These are phyloP conservation scores for Alternaria brassicicola DNA, from an alignment of 2,329 filamentous ascomycete species.

Conservation along the genomic window DNA sequence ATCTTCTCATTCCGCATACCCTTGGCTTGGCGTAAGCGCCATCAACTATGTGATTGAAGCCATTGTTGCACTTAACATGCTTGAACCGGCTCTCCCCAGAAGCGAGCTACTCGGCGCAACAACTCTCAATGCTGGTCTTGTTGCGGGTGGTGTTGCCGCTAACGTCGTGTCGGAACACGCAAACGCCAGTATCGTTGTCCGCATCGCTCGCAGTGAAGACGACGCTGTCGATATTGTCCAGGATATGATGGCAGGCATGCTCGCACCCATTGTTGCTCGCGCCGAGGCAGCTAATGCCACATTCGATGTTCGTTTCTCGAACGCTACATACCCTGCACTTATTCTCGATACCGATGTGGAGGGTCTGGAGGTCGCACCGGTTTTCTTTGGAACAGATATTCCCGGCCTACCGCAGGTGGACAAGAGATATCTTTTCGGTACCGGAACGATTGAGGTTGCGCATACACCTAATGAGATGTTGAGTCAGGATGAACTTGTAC, in stretches of 20 bases:
- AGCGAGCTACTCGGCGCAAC: constrained; percentile 54
- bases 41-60: constrained; percentile 78
- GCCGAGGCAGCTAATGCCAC: constrained; percentile 20
- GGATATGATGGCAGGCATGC: constrained; percentile 24
- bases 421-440: constrained; percentile 32
- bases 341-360: constrained; percentile 31
- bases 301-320: constrained; percentile 21
- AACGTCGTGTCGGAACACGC: constrained; percentile 85
- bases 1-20: constrained; percentile 86
- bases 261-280: constrained; percentile 21
- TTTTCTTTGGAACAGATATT: constrained; percentile 36
- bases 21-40: constrained; percentile 82
- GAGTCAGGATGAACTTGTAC: constrained; percentile 27
- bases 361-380: constrained; percentile 29
- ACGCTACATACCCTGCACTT: constrained; percentile 16
- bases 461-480: constrained; percentile 31
- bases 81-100: constrained; percentile 52
- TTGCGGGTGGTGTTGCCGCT: constrained; percentile 80
- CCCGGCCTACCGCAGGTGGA: constrained; percentile 28
- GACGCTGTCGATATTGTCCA: constrained; percentile 23
- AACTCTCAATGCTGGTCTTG: constrained; percentile 80
- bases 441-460: constrained; percentile 30
- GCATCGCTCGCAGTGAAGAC: constrained; percentile 29
- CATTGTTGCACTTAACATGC: constrained; percentile 65
- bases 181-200: constrained; percentile 67